Conservation (phyloP, 2,329 filamentous ascomycete species). For the Aspergillus sp. region DNA sequence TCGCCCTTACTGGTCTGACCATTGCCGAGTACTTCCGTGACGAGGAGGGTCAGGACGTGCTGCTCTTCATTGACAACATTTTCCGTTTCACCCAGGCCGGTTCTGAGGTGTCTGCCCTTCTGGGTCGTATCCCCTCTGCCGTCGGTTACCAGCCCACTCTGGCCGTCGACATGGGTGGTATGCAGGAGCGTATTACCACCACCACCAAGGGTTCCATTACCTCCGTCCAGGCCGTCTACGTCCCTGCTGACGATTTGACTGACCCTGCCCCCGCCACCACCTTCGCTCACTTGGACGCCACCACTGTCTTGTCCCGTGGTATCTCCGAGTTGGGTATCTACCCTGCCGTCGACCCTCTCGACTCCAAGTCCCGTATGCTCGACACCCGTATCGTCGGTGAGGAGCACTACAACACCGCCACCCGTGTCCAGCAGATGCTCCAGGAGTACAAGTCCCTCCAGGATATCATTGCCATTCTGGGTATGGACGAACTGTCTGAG, state of each 20-base stretch:
- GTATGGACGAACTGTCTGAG: constrained; percentile 99
- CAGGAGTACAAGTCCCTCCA: constrained; percentile 99
- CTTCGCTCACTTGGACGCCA: constrained; percentile 99
- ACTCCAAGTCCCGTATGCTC: constrained; percentile 99
- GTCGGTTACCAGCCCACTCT: constrained; percentile 99
- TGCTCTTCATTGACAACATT: constrained; percentile 99
- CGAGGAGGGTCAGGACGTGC: constrained; percentile 86
- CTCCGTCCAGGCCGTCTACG: constrained; percentile 99
- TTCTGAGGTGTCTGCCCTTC: constrained; percentile 98
- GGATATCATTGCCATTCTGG: constrained; percentile 99
- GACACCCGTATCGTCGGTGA: constrained; percentile 98
- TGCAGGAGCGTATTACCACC: constrained; percentile 99
- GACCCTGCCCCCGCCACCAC: constrained; percentile 99
- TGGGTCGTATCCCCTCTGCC: constrained; percentile 99
- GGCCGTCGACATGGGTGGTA: constrained; percentile 97
- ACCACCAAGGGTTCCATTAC: constrained; percentile 99
- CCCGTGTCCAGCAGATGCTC: constrained; percentile 96
- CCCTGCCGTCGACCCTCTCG: constrained; percentile 98
- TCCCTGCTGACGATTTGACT: constrained; percentile 99
- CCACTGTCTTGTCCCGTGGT: constrained; percentile 99
- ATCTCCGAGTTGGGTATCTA: constrained; percentile 99
- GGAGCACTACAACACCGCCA: constrained; percentile 95
- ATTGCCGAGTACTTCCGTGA: constrained; percentile 76
- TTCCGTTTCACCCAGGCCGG: constrained; percentile 99
- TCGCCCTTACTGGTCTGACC: constrained; percentile 84